Evolutionary conservation across 768 basidiomycete species (phyloP).

Genomic region (Podaxis sp.): DNA sequence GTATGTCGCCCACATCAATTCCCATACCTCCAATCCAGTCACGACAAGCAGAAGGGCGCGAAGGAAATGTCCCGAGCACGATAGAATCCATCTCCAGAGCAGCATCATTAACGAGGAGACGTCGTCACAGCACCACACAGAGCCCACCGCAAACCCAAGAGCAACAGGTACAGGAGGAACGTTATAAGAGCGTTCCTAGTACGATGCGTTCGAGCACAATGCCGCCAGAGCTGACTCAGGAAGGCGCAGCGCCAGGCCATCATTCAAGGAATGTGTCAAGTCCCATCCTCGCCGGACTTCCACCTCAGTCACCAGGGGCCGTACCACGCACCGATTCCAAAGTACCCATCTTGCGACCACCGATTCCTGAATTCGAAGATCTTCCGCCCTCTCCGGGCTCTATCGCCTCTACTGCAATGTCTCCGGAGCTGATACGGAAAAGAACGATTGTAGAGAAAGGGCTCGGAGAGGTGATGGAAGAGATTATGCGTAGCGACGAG

Average conservation of each 20-base stretch:
- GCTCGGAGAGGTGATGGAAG: neutral
- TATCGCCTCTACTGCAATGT: constrained; percentile 3
- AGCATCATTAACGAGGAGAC: neutral
- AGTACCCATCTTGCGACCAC: too few species aligned
- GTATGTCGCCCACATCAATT: neutral
- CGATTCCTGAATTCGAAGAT: neutral
- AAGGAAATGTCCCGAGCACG: neutral
- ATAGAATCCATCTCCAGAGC: neutral
- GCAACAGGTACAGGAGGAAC: neutral
- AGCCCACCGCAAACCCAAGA: neutral
- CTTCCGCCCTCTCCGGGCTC: constrained; percentile 4
- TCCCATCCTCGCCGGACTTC: neutral
- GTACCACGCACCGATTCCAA: neutral
- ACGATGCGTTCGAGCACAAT: neutral
- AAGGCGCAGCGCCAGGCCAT: neutral
- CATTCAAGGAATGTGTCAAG: neutral
- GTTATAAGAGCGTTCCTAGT: neutral
- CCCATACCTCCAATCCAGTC: neutral
- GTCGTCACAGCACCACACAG: neutral
- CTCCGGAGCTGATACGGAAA: neutral
- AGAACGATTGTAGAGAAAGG: neutral
- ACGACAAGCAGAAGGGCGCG: neutral
- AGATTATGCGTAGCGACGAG: neutral
- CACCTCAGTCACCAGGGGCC: neutral
- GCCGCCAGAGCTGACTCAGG: neutral